phyloP scores from a whole-genome alignment of 129 eudicot genomes.

The Cynara cardunculus region DNA sequence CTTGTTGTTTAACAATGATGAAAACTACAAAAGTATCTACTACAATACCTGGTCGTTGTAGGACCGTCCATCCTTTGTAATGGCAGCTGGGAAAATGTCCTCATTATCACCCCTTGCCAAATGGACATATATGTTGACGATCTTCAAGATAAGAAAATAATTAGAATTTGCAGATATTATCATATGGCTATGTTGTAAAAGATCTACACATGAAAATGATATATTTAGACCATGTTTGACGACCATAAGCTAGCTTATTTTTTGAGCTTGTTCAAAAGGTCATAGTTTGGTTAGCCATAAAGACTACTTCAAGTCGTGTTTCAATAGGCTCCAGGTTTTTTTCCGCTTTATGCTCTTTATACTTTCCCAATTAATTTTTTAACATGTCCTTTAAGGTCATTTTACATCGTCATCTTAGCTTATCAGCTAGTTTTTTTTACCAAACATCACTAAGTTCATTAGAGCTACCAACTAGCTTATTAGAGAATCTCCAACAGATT shows the following conservation, averaged over 20 bases:
- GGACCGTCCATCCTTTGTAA: conserved; percentile 92
- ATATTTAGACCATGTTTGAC: background rate
- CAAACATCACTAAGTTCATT: background rate
- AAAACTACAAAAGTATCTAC: background rate
- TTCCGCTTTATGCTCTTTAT: background rate
- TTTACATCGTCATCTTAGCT: background rate
- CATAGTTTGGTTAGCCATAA: background rate
- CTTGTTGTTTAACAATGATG: background rate
- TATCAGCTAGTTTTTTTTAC: background rate
- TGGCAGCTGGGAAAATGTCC: conserved; percentile 78
- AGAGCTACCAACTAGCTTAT: background rate
- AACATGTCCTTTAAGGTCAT: background rate
- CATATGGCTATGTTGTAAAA: background rate
- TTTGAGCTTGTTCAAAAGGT: background rate
- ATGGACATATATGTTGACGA: conserved; percentile 84
- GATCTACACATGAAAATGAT: background rate
- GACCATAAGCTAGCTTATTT: background rate
- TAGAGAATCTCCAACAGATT: background rate
- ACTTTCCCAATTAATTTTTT: background rate
- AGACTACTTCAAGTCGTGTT: background rate
- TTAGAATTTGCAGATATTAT: background rate
- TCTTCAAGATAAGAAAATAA: conserved; percentile 41
- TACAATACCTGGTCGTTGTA: conserved; percentile 86
- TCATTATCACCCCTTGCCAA: conserved; percentile 84
- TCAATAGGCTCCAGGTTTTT: background rate